Percentiles rank a stretch among this genome's conserved stretches.
phyloP scores from a whole-genome alignment of 148 eudicot species.

The Rhododendron simsii region DNA sequence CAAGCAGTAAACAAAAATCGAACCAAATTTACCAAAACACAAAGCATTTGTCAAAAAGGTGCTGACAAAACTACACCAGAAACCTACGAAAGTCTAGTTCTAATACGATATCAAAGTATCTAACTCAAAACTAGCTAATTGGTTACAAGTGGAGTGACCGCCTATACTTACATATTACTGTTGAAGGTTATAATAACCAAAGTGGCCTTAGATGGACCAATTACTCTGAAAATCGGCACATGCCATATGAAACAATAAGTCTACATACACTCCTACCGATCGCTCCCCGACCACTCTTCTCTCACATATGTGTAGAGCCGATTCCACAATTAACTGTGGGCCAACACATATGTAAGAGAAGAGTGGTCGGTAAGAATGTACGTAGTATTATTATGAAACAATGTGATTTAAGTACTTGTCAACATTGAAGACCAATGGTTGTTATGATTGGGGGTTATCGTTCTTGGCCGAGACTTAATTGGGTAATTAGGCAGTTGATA shows the following conservation, averaged over 20 bases:
- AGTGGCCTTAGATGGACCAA: neutral
- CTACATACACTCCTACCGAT: too few relatives aligned
- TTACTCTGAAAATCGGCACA: neutral
- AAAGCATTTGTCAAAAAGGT: neutral
- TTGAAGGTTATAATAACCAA: neutral
- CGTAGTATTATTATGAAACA: too few relatives aligned
- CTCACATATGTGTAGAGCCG: too few relatives aligned
- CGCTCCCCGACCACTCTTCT: too few relatives aligned
- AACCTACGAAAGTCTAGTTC: neutral
- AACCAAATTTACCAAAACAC: neutral
- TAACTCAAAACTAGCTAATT: too few relatives aligned
- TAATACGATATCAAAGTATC: too few relatives aligned
- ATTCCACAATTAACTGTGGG: too few relatives aligned
- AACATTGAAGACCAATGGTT: neutral
- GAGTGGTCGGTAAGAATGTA: too few relatives aligned
- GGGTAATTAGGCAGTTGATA: neutral
- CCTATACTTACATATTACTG: too few relatives aligned
- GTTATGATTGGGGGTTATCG: slow-evolving; percentile 3
- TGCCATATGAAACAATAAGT: neutral
- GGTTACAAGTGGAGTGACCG: neutral
- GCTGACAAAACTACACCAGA: neutral
- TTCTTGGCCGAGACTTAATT: neutral
- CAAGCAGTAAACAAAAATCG: neutral
- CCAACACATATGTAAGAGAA: too few relatives aligned
- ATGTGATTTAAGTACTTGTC: neutral